Base-by-base conservation (phyloP, 2,329 filamentous ascomycete species). In the Alternaria arbusti region DNA sequence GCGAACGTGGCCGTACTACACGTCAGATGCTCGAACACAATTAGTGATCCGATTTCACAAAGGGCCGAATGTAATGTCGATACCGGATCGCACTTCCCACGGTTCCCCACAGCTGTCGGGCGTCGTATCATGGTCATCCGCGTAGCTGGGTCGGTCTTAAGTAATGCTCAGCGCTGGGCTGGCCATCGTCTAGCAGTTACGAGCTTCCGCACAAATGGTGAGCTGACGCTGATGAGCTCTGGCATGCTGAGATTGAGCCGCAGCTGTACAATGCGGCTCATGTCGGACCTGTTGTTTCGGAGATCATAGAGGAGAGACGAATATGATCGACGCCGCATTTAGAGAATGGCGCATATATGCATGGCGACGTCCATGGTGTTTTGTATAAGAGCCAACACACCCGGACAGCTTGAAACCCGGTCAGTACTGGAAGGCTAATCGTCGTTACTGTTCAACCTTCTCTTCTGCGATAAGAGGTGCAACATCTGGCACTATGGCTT, bases 401-500 rank as follows among this genome's bases (percentile, higher is more conserved):
- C 23, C 32, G 26, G 17, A 30, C 25, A 22, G 28, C 15, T 4
- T 43, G 40, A 22, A 25, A 9, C 6, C 23, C 40, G 25, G 32
- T 15, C 23, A 43, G 5, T 7, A 15, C 17, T 32, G 15, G 47
- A 30, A 20, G 9, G 9, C 9, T 11, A 20, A 30, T 49, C 15
- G n/a, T 36, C 12, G 11, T 40, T 17, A 13, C 20, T 15, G 36
- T 44, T 9, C 15, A 12, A 9, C n/a, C 40, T 54, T 25, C 32
- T 17, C 6, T 17, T 28, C 5, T 47, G n/a, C 28, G 50, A 36
- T 17, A 22, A 51, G n/a, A 36, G 4, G 6, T 4, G 8, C 30
- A 23, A 36, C 20, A 51, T n/a, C 20, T 28, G 17, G 43, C 36
- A 50, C 12, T 23, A 73, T 74, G 73, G 28, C 70, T 15, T 25